Conservation (phyloP, 2,329 filamentous ascomycete species). For the Aspergillus sp. region DNA sequence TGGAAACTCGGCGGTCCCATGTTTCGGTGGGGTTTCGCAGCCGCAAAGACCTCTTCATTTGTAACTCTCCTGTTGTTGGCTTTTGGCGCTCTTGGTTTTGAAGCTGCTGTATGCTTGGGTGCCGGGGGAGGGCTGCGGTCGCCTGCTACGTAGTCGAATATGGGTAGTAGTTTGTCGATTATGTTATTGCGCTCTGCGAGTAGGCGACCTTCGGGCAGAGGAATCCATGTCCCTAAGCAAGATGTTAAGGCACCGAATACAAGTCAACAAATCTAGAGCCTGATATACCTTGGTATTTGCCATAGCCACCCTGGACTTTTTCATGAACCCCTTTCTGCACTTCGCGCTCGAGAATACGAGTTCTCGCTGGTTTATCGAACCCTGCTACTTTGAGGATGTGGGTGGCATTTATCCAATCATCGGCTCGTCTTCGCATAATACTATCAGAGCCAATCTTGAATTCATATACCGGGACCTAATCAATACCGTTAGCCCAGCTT, state of each 20-base stretch:
- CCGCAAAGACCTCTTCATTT: slow-evolving; percentile 32
- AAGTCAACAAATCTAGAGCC: neutral
- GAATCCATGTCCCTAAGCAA: slow-evolving; percentile 86
- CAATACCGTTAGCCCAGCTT: slow-evolving; percentile 8
- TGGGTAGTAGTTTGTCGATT: slow-evolving; percentile 76
- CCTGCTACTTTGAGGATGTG: slow-evolving; percentile 97
- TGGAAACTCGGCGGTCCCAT: slow-evolving; percentile 39
- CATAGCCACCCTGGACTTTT: slow-evolving; percentile 97
- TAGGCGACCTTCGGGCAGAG: slow-evolving; percentile 73
- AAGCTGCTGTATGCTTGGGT: slow-evolving; percentile 77
- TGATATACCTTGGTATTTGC: slow-evolving; percentile 85
- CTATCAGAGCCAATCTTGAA: slow-evolving; percentile 84
- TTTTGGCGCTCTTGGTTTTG: slow-evolving; percentile 77
- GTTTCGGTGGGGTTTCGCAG: slow-evolving; percentile 29
- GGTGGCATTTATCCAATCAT: slow-evolving; percentile 99
- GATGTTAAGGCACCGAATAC: neutral
- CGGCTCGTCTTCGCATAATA: slow-evolving; percentile 90
- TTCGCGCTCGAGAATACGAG: slow-evolving; percentile 90
- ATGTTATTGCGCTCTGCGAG: slow-evolving; percentile 87
- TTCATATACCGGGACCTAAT: slow-evolving; percentile 89
- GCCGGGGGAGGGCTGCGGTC: slow-evolving; percentile 88
- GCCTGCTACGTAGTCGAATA: slow-evolving; percentile 86
- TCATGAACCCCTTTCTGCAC: slow-evolving; percentile 96
- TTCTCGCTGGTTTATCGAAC: slow-evolving; percentile 94
- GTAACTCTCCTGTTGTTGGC: slow-evolving; percentile 60